Evolutionary conservation across 805 yeast genomes (phyloP).

Genomic region (Lipomyces kockii): DNA sequence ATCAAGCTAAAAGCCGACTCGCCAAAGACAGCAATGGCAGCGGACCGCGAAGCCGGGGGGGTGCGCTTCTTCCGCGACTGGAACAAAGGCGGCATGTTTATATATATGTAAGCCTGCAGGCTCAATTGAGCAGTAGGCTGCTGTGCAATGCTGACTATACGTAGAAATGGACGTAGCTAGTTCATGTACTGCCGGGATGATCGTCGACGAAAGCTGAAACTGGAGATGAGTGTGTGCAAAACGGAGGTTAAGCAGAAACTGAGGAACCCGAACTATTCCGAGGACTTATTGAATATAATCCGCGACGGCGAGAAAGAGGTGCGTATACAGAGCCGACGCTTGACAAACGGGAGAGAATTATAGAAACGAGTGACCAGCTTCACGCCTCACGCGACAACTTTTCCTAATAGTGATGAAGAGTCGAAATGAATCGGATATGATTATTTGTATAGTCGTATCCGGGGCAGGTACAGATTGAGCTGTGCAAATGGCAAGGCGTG

Average conservation of each 20-base stretch:
- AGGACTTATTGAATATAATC: too few relatives aligned
- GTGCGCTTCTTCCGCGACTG: conserved; percentile 20
- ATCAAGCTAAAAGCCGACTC: conserved; percentile 20
- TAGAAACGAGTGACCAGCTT: neutral
- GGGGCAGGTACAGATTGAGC: neutral
- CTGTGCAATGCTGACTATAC: neutral
- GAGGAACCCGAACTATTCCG: too few relatives aligned
- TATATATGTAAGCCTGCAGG: neutral
- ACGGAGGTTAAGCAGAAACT: neutral
- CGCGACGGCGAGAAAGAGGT: too few relatives aligned
- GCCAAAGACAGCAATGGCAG: conserved; percentile 31
- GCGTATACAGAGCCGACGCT: too few relatives aligned
- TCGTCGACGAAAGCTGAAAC: neutral
- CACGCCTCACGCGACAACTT: neutral
- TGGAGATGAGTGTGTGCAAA: neutral
- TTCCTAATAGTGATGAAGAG: neutral
- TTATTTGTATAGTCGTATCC: neutral
- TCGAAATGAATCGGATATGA: too few relatives aligned
- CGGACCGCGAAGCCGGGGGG: conserved; percentile 17
- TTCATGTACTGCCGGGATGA: neutral
- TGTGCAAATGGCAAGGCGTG: neutral
- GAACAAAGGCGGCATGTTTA: conserved; percentile 14
- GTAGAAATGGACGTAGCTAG: neutral
- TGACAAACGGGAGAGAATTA: too few relatives aligned
- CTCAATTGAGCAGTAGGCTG: conserved; percentile 5